Evolutionary conservation across 2,329 filamentous ascomycete genomes (phyloP).

Genomic region (Tolypocladium guangdongense): DNA sequence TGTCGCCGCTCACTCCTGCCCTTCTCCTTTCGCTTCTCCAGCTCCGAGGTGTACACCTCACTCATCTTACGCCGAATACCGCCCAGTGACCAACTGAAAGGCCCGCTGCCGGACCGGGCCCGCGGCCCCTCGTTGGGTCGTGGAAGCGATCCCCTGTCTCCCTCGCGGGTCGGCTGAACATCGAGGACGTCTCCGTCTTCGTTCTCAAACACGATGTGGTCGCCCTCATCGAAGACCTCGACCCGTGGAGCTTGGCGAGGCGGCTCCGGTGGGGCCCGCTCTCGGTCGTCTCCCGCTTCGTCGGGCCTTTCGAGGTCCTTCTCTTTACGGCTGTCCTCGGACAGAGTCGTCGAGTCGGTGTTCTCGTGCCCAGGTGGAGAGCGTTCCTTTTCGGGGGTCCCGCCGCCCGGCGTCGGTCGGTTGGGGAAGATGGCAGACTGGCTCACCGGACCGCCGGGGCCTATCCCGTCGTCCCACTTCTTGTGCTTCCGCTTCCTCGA

Average conservation of each 20-base stretch:
- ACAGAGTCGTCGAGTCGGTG: conserved; percentile 21
- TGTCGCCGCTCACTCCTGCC: conserved; percentile 48
- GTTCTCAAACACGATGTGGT: conserved; percentile 72
- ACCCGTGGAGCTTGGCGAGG: conserved; percentile 22
- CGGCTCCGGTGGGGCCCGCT: neutral
- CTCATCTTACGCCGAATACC: conserved; percentile 39
- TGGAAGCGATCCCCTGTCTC: neutral
- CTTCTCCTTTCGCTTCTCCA: conserved; percentile 52
- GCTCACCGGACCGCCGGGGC: conserved; percentile 76
- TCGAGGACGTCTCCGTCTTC: conserved; percentile 76
- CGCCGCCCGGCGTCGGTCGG: conserved; percentile 20
- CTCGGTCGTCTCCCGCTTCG: conserved; percentile 11
- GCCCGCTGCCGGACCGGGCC: conserved; percentile 2
- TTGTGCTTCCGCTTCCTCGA: conserved; percentile 54
- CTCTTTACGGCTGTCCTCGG: conserved; percentile 21
- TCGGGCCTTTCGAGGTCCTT: conserved; percentile 14
- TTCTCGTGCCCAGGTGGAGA: conserved; percentile 17
- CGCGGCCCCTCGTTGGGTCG: conserved; percentile 1
- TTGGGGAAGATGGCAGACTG: conserved; percentile 80
- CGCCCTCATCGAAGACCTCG: conserved; percentile 72
- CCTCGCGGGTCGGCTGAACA: conserved; percentile 31
- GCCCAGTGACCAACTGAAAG: conserved; percentile 19
- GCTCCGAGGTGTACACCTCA: conserved; percentile 47
- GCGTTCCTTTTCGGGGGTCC: conserved; percentile 17
- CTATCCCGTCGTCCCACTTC: conserved; percentile 60